phyloP scores from a whole-genome alignment of 257 asterid genomes.

The Cinchona pubescens region DNA sequence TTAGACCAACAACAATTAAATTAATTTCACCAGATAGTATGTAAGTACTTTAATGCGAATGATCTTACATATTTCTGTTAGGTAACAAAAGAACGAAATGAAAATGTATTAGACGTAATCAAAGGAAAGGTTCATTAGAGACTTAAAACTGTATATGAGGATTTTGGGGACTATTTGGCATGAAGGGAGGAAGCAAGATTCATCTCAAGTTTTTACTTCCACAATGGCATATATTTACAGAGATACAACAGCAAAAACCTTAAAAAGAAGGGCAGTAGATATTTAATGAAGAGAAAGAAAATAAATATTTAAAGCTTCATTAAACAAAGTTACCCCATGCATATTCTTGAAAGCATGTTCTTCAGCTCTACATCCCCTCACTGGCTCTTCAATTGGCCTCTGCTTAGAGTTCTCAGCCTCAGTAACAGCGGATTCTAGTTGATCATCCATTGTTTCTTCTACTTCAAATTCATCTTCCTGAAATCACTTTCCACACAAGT shows the following conservation, averaged over 20 bases:
- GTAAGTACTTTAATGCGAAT: conserved; percentile 6
- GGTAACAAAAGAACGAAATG: background rate
- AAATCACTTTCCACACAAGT: conserved; percentile 26
- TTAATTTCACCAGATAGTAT: background rate
- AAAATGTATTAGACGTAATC: background rate
- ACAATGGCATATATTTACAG: background rate
- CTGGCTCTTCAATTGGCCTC: conserved; percentile 42
- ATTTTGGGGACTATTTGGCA: background rate
- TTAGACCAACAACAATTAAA: background rate
- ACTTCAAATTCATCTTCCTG: conserved; percentile 45
- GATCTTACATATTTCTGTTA: background rate
- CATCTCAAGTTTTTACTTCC: background rate
- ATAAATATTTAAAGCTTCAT: background rate
- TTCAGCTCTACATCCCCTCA: conserved; percentile 55
- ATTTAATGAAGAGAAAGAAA: background rate
- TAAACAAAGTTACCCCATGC: conserved; percentile 40
- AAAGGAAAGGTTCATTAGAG: background rate
- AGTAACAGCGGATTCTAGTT: conserved; percentile 43
- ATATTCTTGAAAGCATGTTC: conserved; percentile 53
- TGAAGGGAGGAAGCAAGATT: background rate
- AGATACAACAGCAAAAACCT: background rate
- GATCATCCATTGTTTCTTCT: conserved; percentile 26
- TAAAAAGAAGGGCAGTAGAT: background rate
- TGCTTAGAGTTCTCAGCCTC: conserved; percentile 45
- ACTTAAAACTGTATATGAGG: background rate